These are phyloP conservation scores for Vanderwaltozyma verrucispora DNA, from an alignment of 805 yeast species.

Conservation along the genomic window DNA sequence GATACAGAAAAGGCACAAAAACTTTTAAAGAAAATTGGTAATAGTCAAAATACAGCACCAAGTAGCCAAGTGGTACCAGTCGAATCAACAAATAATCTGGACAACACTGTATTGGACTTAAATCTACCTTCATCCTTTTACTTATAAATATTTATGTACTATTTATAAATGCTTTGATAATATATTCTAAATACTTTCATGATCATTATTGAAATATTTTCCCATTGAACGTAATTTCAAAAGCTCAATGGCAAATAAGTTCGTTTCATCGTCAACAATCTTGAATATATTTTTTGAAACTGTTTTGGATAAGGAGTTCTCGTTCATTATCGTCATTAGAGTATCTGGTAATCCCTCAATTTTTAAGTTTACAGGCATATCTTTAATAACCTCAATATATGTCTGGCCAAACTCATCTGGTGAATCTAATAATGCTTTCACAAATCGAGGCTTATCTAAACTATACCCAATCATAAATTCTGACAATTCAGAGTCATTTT, in stretches of 20 bases:
- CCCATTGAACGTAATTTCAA: slow-evolving; percentile 27
- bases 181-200: not conserved
- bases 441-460: slow-evolving; percentile 61
- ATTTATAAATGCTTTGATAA: not conserved
- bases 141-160: too few relatives aligned
- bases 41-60: too few relatives aligned
- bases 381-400: slow-evolving; percentile 56
- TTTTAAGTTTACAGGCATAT: slow-evolving; percentile 51
- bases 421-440: slow-evolving; percentile 59
- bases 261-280: slow-evolving; percentile 45
- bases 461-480: slow-evolving; percentile 61
- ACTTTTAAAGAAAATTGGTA: too few relatives aligned
- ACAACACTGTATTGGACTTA: too few relatives aligned
- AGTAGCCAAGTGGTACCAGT: too few relatives aligned
- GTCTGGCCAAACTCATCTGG: slow-evolving; percentile 51
- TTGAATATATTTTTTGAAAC: slow-evolving; percentile 47
- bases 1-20: too few relatives aligned
- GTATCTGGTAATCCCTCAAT: slow-evolving; percentile 58
- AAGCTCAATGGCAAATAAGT: slow-evolving; percentile 26
- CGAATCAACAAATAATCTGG: too few relatives aligned
- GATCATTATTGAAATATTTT: slow-evolving; percentile 8
- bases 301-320: slow-evolving; percentile 44
- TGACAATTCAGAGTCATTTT: slow-evolving; percentile 74
- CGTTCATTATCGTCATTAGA: slow-evolving; percentile 49
- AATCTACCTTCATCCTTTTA: too few relatives aligned